Evolutionary conservation across 164 flowering plant genomes (phyloP), one percentile per base, ranked within the genome.

Genomic region (Magnolia officinalis): DNA sequence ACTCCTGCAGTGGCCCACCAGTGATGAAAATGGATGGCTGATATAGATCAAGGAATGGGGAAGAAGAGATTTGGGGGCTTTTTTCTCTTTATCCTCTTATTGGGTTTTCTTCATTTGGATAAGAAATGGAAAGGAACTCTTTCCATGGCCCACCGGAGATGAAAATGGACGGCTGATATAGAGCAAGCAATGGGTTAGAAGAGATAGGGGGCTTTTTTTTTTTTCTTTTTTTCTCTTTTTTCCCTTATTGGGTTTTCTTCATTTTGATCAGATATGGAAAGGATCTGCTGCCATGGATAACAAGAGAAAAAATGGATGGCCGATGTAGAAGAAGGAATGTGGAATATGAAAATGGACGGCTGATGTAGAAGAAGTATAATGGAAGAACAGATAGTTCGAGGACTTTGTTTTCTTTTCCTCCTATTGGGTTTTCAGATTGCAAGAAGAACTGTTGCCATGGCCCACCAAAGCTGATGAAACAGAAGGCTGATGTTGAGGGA

Each of bases 111-210:
- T 37, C 45, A 37, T 37, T 37, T 37, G 6, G 6, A 37, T 37
- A 3, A 37, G 6, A 37, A 37, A 37, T 37, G 45, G 45, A 37
- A 37, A 37, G 45, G 45, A 37, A 37, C 45, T 37, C 6, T 37
- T 1, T 97, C 90, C 96, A 95, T 95, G 79, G 72, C 74, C 59
- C 18, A 16, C 13, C 13, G 13, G 16, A 11, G 61, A 16, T 11
- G 61, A 16, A 55, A 55, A 37, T 37, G 58, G 1, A 21, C 6
- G 45, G 45, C 6, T 4, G 45, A 37, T 37, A 5, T 37, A 37
- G 45, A 37, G 18, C 16, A 55, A 55, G 13, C 2, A 55, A 55
- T 55, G 13, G 61, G 61, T 8, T 11, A 16, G 61, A 16, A 11
- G 61, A 16, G 61, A 11, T 55, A 2, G 61, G 18, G 61, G 29